Evolutionary conservation across 257 asterid genomes (phyloP).

Genomic region (Nicotiana obtusifolia): DNA sequence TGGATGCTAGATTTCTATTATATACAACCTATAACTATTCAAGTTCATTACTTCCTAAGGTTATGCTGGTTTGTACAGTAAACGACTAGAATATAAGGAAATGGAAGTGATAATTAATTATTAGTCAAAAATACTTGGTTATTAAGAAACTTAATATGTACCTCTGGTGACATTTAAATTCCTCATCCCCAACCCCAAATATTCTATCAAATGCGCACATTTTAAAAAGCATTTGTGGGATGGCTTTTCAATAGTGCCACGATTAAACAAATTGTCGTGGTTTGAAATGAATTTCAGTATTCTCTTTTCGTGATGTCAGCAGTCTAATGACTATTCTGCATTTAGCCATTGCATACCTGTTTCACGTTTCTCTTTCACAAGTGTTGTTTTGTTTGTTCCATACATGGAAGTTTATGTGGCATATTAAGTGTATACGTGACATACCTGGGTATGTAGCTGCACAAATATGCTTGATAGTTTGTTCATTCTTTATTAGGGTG

Average conservation of each 20-base stretch:
- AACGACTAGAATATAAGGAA: not conserved
- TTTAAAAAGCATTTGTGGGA: not conserved
- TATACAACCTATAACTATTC: not conserved
- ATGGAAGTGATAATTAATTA: not conserved
- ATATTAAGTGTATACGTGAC: not conserved
- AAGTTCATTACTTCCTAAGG: not conserved
- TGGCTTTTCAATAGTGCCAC: not conserved
- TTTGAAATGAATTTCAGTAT: not conserved
- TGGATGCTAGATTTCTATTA: too few species aligned
- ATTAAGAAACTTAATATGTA: not conserved
- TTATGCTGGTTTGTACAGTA: not conserved
- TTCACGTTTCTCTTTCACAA: not conserved
- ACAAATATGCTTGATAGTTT: not conserved
- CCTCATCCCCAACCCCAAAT: not conserved
- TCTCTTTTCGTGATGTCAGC: not conserved
- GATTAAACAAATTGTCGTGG: not conserved
- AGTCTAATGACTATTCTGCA: not conserved
- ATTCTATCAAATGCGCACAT: not conserved
- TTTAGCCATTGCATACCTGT: not conserved
- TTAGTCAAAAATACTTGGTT: not conserved
- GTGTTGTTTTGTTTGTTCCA: not conserved
- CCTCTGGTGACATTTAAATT: not conserved
- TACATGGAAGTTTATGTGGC: not conserved
- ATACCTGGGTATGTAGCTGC: not conserved
- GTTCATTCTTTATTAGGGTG: slow-evolving; percentile 49